A percentile compares a stretch with the other conserved stretches of the same genome.
Conservation (phyloP, 148 eudicot genomes). For the Cornus controversa region DNA sequence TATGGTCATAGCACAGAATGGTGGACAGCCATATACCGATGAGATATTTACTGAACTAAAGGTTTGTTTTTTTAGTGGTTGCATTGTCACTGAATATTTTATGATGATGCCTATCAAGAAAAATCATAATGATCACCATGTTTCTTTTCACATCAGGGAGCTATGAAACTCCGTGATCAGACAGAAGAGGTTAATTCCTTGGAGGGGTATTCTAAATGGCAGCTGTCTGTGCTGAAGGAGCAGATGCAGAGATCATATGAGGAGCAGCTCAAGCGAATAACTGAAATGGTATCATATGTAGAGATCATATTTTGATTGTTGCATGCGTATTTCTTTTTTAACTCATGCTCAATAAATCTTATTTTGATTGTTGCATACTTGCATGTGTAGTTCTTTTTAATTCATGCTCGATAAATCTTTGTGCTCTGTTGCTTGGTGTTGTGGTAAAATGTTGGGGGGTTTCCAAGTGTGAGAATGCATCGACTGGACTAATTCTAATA, state of each 20-base stretch:
- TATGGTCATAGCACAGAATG: constrained; percentile 49
- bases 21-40: constrained; percentile 67
- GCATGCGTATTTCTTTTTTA: not conserved
- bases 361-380: too few species aligned
- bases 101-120: not conserved
- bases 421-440: too few species aligned
- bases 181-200: constrained; percentile 52
- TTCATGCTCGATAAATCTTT: too few species aligned
- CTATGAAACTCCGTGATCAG: constrained; percentile 51
- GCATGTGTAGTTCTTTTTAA: too few species aligned
- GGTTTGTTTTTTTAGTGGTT: constrained; percentile 26
- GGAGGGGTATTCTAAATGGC: constrained; percentile 46
- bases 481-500: too few species aligned
- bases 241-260: constrained; percentile 67
- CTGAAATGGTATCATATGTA: constrained; percentile 58
- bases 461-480: too few species aligned
- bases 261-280: constrained; percentile 68
- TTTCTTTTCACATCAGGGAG: constrained; percentile 52
- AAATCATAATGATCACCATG: not conserved
- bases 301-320: not conserved
- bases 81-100: not conserved
- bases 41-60: constrained; percentile 58
- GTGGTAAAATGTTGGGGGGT: too few species aligned
- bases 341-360: too few species aligned
- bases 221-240: constrained; percentile 51